Percentiles rank a stretch among this genome's conserved stretches.
Conservation (phyloP, 2,329 filamentous ascomycete species). For the Colletotrichum horii region DNA sequence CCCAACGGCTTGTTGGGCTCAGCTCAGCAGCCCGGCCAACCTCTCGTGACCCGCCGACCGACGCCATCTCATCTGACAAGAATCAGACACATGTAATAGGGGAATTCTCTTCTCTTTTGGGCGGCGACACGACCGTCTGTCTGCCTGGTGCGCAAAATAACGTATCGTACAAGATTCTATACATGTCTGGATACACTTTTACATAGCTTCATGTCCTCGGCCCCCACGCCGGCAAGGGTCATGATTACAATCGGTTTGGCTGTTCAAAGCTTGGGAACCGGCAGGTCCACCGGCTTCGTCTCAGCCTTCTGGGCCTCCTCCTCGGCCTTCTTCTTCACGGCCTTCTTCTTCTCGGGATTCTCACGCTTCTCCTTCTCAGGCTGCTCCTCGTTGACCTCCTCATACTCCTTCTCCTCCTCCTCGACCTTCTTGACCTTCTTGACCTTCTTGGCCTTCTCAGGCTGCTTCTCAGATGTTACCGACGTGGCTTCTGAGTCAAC, state of each 20-base stretch:
- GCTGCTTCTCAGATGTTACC: not conserved
- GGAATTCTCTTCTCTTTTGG: not conserved
- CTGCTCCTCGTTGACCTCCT: not conserved
- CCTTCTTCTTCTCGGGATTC: not conserved
- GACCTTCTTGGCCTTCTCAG: not conserved
- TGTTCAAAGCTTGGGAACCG: conserved; percentile 11
- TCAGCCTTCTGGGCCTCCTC: conserved; percentile 12
- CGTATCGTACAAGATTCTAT: conserved; percentile 22
- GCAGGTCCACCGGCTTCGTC: conserved; percentile 5
- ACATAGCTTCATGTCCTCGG: conserved; percentile 1
- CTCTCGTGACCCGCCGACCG: not conserved
- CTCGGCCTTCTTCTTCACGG: not conserved
- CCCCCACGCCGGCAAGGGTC: not conserved
- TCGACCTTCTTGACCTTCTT: not conserved
- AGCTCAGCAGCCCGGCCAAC: not conserved
- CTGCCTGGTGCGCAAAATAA: not conserved
- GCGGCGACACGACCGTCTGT: not conserved
- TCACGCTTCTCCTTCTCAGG: not conserved
- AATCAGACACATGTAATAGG: not conserved
- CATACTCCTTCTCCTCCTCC: conserved; percentile 19
- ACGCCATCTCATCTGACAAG: not conserved
- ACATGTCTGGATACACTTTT: conserved; percentile 20
- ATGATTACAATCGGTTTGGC: not conserved
- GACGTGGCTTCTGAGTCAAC: not conserved
- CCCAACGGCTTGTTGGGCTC: not conserved